phyloP scores from a whole-genome alignment of 192 early-diverging fungal genomes.

The Allomyces macrogynus region DNA sequence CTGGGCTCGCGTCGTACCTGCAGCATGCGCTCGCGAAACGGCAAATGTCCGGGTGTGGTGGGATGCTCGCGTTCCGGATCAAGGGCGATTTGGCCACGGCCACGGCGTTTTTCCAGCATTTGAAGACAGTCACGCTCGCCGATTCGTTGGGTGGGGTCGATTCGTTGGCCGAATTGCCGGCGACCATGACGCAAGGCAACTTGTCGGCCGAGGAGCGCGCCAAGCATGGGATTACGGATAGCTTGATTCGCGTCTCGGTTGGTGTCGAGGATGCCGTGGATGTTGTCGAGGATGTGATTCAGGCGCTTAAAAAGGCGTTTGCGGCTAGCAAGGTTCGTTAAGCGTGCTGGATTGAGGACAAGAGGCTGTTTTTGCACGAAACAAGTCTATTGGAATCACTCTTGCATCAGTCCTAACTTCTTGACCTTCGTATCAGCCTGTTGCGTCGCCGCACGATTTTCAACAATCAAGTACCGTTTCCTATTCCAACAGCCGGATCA shows the following conservation, averaged over 20 bases:
- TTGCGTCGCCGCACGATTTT: too few species aligned
- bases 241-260: slow-evolving; percentile 71
- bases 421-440: too few species aligned
- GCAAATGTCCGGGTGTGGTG: slow-evolving; percentile 82
- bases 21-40: slow-evolving; percentile 77
- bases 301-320: slow-evolving; percentile 37
- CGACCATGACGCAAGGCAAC: slow-evolving; percentile 87
- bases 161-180: slow-evolving; percentile 78
- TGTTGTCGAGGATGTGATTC: slow-evolving; percentile 50
- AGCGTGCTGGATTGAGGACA: too few species aligned
- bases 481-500: background rate
- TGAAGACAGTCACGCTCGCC: slow-evolving; percentile 80
- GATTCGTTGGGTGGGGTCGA: slow-evolving; percentile 94
- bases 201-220: slow-evolving; percentile 67
- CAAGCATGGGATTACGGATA: slow-evolving; percentile 75
- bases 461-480: too few species aligned
- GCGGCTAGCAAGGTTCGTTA: background rate
- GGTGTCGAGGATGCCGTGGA: slow-evolving; percentile 85
- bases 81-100: slow-evolving; percentile 56
- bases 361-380: too few species aligned
- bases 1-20: slow-evolving; percentile 70
- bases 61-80: slow-evolving; percentile 89
- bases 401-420: too few species aligned
- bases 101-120: slow-evolving; percentile 60
- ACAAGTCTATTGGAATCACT: too few species aligned